Percentiles rank a stretch among this genome's conserved stretches.
Evolutionary conservation across 2,329 filamentous ascomycete genomes (phyloP).

Genomic region (Fusarium tanahbumbuense): DNA sequence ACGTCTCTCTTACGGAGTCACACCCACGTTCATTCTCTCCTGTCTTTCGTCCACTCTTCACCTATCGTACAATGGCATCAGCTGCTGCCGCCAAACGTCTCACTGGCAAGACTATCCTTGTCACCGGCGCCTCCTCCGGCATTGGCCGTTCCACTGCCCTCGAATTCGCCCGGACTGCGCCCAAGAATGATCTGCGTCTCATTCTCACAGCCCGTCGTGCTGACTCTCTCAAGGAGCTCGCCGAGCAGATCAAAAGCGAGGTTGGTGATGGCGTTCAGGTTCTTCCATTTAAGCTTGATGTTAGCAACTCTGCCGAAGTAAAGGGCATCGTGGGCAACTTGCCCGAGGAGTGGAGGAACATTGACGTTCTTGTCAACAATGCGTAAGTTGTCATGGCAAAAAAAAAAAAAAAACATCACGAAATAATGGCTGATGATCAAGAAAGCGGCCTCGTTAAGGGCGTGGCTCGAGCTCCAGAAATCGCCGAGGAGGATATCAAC

Average conservation of each 20-base stretch:
- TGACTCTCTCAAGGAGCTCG: conserved; percentile 81
- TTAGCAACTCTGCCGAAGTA: conserved; percentile 83
- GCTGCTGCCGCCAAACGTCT: conserved; percentile 83
- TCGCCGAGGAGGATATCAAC: conserved; percentile 83
- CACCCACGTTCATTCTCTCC: conserved; percentile 1
- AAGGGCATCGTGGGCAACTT: conserved; percentile 76
- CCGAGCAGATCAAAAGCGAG: conserved; percentile 79
- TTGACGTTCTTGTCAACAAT: conserved; percentile 95
- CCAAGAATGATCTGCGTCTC: conserved; percentile 80
- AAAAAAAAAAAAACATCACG: neutral
- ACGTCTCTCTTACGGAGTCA: conserved; percentile 25
- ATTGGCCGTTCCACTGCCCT: conserved; percentile 87
- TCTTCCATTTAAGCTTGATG: conserved; percentile 84
- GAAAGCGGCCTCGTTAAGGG: conserved; percentile 87
- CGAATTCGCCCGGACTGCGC: conserved; percentile 90
- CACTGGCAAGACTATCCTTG: conserved; percentile 88
- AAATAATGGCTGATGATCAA: conserved; percentile 14
- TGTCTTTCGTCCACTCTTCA: conserved; percentile 18
- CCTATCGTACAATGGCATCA: conserved; percentile 58
- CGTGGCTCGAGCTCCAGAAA: conserved; percentile 85
- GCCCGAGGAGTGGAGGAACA: conserved; percentile 83
- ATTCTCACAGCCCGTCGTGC: conserved; percentile 89
- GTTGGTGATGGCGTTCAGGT: conserved; percentile 85
- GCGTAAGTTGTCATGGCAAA: conserved; percentile 69
- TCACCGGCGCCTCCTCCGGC: conserved; percentile 93